Base-by-base conservation (phyloP, 192 early-diverging fungal genomes). In the Entomortierella lignicola region DNA sequence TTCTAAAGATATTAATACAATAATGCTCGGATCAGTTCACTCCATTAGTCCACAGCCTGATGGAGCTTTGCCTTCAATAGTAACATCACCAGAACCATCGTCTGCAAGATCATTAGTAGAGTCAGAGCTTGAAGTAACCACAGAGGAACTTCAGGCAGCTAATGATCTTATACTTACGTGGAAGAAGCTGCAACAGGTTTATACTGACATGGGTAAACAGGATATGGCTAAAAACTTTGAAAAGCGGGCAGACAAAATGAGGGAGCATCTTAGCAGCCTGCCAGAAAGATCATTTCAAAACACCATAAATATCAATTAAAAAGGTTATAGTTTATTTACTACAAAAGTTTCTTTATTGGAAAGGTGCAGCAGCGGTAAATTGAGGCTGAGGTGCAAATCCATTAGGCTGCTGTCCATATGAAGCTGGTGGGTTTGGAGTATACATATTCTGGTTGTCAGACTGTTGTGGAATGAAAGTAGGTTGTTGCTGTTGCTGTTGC, bases 121-220 rank as follows among this genome's bases (percentile, higher is more conserved):
- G n/a, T n/a, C n/a, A n/a, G n/a, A n/a, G n/a, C n/a, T n/a, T 15
- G 11, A 51, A 15, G 43, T 21, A 41, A 48, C 62, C 0, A n/a
- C 57, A 12, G 75, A 60, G 20, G 56, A 79, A 50, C 47, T 17
- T 26, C 44, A 52, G 10, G 48, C 55, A 13, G 67, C 63, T 5
- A 17, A 12, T 4, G 62, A 51, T 12, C 43, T 79, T 7, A 34
- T 70, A 20, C 31, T 34, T 34, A 79, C 75, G 2, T 70, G 60
- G 75, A 30, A 48, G 5, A 70, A 55, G 37, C 34, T 70, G 11
- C 23, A 25, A 0, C 66, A 79, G 26, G 67, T 69, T 34, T 79
- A 65, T 34, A 44, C 2, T n/a, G 68, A 79, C 42, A 79, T 79
- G 75, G 67, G 75, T 23, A 79, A 66, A 50, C 30, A 47, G 20